Percentiles rank a stretch among this genome's conserved stretches.
Conservation (phyloP, 345 rosid species). For the Eucalyptus sp. region DNA sequence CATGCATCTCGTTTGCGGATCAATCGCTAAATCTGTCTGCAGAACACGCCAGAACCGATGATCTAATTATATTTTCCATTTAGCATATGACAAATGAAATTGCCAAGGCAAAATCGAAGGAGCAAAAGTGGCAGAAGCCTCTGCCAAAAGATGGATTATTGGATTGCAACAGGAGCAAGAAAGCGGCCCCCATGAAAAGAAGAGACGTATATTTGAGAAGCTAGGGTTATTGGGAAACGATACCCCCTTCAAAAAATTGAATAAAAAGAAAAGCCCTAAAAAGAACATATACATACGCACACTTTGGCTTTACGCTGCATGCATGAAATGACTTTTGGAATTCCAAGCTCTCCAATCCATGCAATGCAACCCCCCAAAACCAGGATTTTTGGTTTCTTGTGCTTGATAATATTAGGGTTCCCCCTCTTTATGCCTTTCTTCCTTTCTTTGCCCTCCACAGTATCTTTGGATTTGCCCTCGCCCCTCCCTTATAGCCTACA, state of each 20-base stretch:
- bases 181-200: not conserved
- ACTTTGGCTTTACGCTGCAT: not conserved
- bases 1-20: not conserved
- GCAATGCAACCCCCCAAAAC: not conserved
- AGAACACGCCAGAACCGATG: not conserved
- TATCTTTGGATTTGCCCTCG: not conserved
- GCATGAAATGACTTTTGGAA: conserved; percentile 4
- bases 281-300: not conserved
- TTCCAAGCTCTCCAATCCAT: conserved; percentile 29
- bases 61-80: not conserved
- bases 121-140: not conserved
- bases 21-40: not conserved
- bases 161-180: not conserved
- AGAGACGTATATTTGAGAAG: not conserved
- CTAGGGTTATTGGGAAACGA: not conserved
- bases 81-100: not conserved
- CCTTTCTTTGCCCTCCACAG: not conserved
- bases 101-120: not conserved
- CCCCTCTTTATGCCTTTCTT: conserved; percentile 6
- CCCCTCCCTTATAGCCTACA: fast-evolving
- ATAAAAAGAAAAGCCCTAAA: not conserved
- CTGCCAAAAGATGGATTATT: not conserved
- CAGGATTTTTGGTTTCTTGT: conserved; percentile 14
- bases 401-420: conserved; percentile 6
- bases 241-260: not conserved